Base-by-base conservation (phyloP, 768 basidiomycete genomes). In the Rhodotorula diobovata region DNA sequence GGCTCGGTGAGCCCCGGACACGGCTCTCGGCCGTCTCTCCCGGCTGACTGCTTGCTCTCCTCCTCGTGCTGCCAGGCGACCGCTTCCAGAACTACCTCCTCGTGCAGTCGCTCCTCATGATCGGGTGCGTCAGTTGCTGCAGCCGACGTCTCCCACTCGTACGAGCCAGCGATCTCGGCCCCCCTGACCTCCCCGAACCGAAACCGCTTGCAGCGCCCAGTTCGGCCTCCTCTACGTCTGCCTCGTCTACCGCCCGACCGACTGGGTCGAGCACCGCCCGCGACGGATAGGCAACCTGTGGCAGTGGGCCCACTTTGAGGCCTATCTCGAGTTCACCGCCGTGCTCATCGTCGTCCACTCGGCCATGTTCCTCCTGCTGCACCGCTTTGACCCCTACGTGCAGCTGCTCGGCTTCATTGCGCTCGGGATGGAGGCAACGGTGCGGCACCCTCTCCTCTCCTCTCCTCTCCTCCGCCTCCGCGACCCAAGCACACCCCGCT, bases 141-240 rank as follows among this genome's bases (percentile, higher is more conserved):
- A n/a, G n/a, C n/a, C n/a, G n/a, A n/a, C n/a, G n/a, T n/a, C n/a
- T n/a, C n/a, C n/a, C n/a, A n/a, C n/a, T n/a, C n/a, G n/a, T n/a
- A n/a, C n/a, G n/a, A n/a, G n/a, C 23, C 48, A 6, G 46, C 46
- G 48, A 23, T 21, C 23, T 14, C 45, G 21, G 45, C 12, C 48
- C 28, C 25, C 23, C 48, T 25, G 16, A 21, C 23, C 12, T 23
- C 23, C 10, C 21, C 23, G 48, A 21, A 9, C 46, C 48, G 25
- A 21, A 11, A 25, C 21, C 21, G 11, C 46, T 16, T 12, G 48
- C 48, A 53, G n/a, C 5, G 55, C 64, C 18, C 75, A 76, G 41
- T 68, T 66, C 46, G 66, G 66, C 1, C 61, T 77, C 4, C 67
- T 77, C n/a, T 76, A 76, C 57, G 70, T 76, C 37, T 77, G 76